These are phyloP conservation scores for Protomyces pachydermus DNA, from an alignment of 1,139 yeast genomes.

Conservation along the genomic window DNA sequence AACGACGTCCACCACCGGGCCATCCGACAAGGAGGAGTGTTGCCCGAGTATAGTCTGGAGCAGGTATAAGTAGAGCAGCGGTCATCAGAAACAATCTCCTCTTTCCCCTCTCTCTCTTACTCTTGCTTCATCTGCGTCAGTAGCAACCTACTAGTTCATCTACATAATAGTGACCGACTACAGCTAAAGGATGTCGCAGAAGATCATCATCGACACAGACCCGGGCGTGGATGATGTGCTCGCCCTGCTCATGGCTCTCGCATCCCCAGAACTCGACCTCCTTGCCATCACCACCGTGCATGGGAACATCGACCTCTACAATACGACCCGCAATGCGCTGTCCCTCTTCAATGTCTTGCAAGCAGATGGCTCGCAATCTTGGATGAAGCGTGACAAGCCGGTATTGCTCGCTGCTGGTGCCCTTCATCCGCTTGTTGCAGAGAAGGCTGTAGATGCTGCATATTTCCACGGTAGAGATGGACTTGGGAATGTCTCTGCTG, in stretches of 20 bases:
- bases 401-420: slow-evolving; percentile 42
- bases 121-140: not conserved
- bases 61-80: not conserved
- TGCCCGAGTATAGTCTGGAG: not conserved
- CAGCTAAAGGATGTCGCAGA: not conserved
- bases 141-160: not conserved
- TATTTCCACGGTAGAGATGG: slow-evolving; percentile 46
- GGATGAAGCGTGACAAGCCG: slow-evolving; percentile 21
- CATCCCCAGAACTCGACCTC: slow-evolving; percentile 38
- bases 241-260: slow-evolving; percentile 42
- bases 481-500: slow-evolving; percentile 42
- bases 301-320: slow-evolving; percentile 42
- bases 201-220: slow-evolving; percentile 41
- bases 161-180: not conserved
- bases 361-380: slow-evolving; percentile 29
- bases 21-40: too few species aligned
- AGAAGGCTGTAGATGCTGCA: slow-evolving; percentile 41
- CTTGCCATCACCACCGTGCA: slow-evolving; percentile 42
- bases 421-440: slow-evolving; percentile 36
- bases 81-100: not conserved
- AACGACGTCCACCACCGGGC: too few species aligned
- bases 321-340: slow-evolving; percentile 41
- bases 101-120: too few species aligned
- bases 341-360: slow-evolving; percentile 41
- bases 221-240: slow-evolving; percentile 46